A percentile compares a stretch with the other conserved stretches of the same genome.
Conservation (phyloP, 2,329 filamentous ascomycete species). For the Nemania abortiva region DNA sequence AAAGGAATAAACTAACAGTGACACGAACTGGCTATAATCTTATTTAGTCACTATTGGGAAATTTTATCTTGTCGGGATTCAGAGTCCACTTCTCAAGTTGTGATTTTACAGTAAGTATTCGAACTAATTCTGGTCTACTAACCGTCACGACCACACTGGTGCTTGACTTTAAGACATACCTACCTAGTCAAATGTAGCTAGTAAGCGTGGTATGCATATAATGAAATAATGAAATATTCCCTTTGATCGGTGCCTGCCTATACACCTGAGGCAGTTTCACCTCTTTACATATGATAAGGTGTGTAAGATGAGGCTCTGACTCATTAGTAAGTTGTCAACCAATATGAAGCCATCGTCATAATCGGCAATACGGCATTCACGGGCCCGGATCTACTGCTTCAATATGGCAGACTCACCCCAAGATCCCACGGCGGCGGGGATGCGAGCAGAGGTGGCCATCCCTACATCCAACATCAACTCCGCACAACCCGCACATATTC, state of each 20-base stretch:
- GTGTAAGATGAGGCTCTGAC: constrained; percentile 16
- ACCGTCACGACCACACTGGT: too few relatives aligned
- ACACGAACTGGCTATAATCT: not conserved
- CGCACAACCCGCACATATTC: constrained; percentile 35
- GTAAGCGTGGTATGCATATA: constrained; percentile 30
- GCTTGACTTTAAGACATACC: not conserved
- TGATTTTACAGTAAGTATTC: not conserved
- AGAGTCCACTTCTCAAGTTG: not conserved
- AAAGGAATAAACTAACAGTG: not conserved
- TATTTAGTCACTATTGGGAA: not conserved
- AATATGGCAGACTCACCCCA: constrained; percentile 24
- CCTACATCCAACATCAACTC: not conserved
- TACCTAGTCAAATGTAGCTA: not conserved
- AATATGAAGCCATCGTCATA: constrained; percentile 5
- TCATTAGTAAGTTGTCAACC: constrained; percentile 3
- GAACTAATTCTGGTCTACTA: not conserved
- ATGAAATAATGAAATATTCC: constrained; percentile 12
- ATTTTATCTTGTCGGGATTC: not conserved
- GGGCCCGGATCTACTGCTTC: not conserved
- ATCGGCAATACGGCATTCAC: not conserved
- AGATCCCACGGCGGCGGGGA: constrained; percentile 6
- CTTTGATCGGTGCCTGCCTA: not conserved
- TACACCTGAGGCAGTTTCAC: constrained; percentile 2
- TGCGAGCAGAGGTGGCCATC: constrained; percentile 6
- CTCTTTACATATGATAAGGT: not conserved